phyloP scores from a whole-genome alignment of 2,329 filamentous ascomycete species.

The Ceratocystiopsis sp. region DNA sequence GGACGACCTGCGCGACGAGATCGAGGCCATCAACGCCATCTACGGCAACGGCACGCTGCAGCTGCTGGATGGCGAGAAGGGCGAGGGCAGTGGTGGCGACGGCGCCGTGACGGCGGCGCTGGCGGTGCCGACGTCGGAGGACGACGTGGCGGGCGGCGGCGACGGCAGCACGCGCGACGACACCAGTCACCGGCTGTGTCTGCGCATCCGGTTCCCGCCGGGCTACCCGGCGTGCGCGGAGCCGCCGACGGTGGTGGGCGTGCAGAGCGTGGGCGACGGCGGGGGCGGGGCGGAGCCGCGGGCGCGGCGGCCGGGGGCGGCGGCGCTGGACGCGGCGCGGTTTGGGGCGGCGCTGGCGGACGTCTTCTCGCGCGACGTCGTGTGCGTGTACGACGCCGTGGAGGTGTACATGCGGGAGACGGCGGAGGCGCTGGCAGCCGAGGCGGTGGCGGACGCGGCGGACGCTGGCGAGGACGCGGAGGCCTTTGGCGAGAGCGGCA shows the following conservation, averaged over 20 bases:
- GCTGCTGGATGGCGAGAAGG: slow-evolving; percentile 11
- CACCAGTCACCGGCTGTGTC: slow-evolving; percentile 31
- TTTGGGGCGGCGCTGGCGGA: slow-evolving; percentile 48
- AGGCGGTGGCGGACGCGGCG: slow-evolving; percentile 9
- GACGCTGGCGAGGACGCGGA: slow-evolving; percentile 5
- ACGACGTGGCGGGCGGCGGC: slow-evolving; percentile 17
- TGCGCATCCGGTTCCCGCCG: slow-evolving; percentile 50
- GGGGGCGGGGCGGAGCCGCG: slow-evolving; percentile 16
- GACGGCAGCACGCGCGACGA: slow-evolving; percentile 17
- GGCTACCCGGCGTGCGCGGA: slow-evolving; percentile 49
- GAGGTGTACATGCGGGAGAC: slow-evolving; percentile 45
- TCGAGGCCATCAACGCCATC: slow-evolving; percentile 72
- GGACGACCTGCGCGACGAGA: slow-evolving; percentile 51
- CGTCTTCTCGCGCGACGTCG: slow-evolving; percentile 56
- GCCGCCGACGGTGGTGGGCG: slow-evolving; percentile 58
- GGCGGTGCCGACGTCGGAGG: slow-evolving; percentile 48
- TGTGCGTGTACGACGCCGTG: slow-evolving; percentile 83
- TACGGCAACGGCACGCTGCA: slow-evolving; percentile 52
- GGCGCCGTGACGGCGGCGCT: slow-evolving; percentile 15
- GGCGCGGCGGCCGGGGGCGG: slow-evolving; percentile 44
- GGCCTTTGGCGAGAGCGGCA: neutral
- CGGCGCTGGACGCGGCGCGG: slow-evolving; percentile 50
- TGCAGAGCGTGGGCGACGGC: slow-evolving; percentile 55
- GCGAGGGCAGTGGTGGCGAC: slow-evolving; percentile 15
- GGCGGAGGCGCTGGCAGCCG: slow-evolving; percentile 14